Conservation (phyloP, 371 early-diverging fungal genomes). For the Mortierella sp. region DNA sequence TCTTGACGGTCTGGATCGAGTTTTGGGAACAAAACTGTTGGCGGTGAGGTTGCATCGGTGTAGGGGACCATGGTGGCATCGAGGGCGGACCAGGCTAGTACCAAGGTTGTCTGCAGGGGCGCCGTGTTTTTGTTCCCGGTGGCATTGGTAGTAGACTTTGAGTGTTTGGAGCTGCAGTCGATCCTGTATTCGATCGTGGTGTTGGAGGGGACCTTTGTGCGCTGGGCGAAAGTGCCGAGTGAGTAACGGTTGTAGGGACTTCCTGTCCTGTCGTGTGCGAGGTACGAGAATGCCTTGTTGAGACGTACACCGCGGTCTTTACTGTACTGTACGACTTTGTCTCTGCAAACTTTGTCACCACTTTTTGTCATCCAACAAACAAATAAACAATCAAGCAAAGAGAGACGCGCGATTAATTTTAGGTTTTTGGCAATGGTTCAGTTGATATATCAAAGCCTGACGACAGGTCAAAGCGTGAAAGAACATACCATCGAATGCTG, state of each 20-base stretch:
- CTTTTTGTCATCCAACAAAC: too few species aligned
- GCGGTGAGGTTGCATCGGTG: constrained; percentile 18
- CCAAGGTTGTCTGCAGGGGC: constrained; percentile 14
- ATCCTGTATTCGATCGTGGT: constrained; percentile 41
- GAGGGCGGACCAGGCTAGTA: constrained; percentile 41
- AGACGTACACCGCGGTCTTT: constrained; percentile 48
- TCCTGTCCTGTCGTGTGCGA: constrained; percentile 42
- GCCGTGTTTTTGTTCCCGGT: neutral
- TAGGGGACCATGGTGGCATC: constrained; percentile 42
- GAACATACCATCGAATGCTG: constrained; percentile 44
- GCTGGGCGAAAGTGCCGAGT: constrained; percentile 49
- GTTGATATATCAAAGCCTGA: too few species aligned
- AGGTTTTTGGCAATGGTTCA: neutral
- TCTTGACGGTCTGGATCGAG: constrained; percentile 37
- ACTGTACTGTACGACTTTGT: constrained; percentile 47
- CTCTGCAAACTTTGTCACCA: constrained; percentile 27
- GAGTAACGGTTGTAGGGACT: constrained; percentile 36
- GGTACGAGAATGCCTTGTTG: constrained; percentile 52
- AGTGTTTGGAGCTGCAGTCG: constrained; percentile 29
- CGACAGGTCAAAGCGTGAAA: neutral
- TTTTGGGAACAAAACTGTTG: constrained; percentile 38
- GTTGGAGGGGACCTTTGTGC: constrained; percentile 34
- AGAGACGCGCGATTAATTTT: neutral
- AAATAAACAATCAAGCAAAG: neutral
- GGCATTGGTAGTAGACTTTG: neutral